These are phyloP conservation scores for Aspergillus felis DNA, from an alignment of 2,329 filamentous ascomycete genomes.

Conservation along the genomic window DNA sequence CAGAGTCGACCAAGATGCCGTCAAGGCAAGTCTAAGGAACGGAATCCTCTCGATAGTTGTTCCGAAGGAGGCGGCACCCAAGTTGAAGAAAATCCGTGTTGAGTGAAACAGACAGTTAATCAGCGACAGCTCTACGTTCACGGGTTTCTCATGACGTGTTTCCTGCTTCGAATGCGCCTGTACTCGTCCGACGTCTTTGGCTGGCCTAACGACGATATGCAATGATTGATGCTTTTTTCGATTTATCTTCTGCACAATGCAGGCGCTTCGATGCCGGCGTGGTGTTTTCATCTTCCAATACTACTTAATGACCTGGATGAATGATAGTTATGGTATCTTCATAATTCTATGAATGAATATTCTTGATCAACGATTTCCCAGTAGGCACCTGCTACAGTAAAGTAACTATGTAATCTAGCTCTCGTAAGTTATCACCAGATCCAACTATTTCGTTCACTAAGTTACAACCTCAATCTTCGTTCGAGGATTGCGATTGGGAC, in stretches of 20 bases:
- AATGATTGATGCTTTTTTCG: neutral
- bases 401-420: neutral
- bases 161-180: neutral
- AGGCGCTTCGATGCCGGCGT: neutral
- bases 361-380: neutral
- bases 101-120: slow-evolving; percentile 5
- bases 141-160: neutral
- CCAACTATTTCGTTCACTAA: no score
- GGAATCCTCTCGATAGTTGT: slow-evolving; percentile 54
- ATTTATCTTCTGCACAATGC: neutral
- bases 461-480: no score
- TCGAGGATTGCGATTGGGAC: no score
- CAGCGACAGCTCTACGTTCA: neutral
- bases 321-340: neutral
- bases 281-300: neutral
- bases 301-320: neutral
- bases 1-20: slow-evolving; percentile 54
- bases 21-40: slow-evolving; percentile 57
- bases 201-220: neutral
- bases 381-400: neutral
- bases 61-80: slow-evolving; percentile 50
- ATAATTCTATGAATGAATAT: neutral
- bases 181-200: neutral
- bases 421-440: no score
- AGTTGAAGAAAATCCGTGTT: slow-evolving; percentile 51